These are phyloP conservation scores for Ogataea siamensis DNA, from an alignment of 805 yeast species.

Conservation along the genomic window DNA sequence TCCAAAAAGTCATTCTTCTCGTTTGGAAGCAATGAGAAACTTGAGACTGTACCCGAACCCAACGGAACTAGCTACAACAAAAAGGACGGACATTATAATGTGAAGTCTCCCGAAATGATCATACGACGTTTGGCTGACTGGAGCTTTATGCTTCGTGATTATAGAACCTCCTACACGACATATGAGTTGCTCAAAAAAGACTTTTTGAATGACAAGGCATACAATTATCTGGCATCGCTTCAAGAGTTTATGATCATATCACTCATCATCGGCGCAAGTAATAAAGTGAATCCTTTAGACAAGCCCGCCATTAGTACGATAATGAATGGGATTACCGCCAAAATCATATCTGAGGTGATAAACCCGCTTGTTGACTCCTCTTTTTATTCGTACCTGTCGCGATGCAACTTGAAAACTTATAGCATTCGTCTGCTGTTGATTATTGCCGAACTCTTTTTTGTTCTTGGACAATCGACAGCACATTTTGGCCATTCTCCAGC, in stretches of 20 bases:
- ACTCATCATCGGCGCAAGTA: conserved; percentile 55
- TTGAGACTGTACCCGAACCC: conserved; percentile 5
- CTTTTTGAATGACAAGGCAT: conserved; percentile 71
- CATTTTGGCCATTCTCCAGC: conserved; percentile 16
- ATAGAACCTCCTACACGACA: conserved; percentile 75
- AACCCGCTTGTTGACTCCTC: conserved; percentile 69
- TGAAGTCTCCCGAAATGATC: conserved; percentile 65
- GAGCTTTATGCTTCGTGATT: conserved; percentile 88
- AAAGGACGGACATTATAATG: conserved; percentile 56
- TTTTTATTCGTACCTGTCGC: conserved; percentile 68
- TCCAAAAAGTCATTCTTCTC: conserved; percentile 34
- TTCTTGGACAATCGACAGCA: conserved; percentile 37
- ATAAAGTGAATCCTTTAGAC: conserved; percentile 44
- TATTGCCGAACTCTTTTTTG: conserved; percentile 65
- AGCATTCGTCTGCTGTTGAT: conserved; percentile 67
- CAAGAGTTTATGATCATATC: conserved; percentile 86
- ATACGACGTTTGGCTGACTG: conserved; percentile 87
- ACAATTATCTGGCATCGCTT: conserved; percentile 77
- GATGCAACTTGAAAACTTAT: conserved; percentile 66
- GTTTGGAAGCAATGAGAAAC: conserved; percentile 24
- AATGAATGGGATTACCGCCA: conserved; percentile 36
- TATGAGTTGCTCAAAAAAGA: conserved; percentile 83
- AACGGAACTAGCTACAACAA: conserved; percentile 39
- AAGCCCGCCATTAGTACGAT: conserved; percentile 23
- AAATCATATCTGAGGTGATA: conserved; percentile 51